These are phyloP conservation scores for Lentinula aciculospora DNA, from an alignment of 768 basidiomycete genomes.

Conservation along the genomic window DNA sequence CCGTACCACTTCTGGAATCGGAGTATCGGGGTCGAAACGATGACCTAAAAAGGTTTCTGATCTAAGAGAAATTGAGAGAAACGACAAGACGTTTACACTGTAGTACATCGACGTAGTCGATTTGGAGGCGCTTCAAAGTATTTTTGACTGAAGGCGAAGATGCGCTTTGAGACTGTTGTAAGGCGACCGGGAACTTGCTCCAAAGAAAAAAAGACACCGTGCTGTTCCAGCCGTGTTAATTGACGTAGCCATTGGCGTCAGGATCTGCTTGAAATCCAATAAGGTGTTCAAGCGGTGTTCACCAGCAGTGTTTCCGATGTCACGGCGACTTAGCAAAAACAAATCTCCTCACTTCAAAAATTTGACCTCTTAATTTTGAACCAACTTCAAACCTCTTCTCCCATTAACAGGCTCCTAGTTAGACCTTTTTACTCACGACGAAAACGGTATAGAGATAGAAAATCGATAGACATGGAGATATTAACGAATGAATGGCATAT, in stretches of 20 bases:
- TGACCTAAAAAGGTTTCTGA: slow-evolving; percentile 29
- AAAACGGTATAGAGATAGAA: not conserved
- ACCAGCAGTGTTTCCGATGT: not conserved
- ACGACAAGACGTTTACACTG: slow-evolving; percentile 49
- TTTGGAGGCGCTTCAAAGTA: slow-evolving; percentile 59
- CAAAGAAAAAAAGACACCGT: slow-evolving; percentile 29
- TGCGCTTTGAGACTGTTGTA: slow-evolving; percentile 40
- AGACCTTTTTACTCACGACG: too few species aligned
- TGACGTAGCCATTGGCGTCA: slow-evolving; percentile 46
- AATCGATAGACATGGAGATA: not conserved
- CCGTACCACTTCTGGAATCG: slow-evolving; percentile 49
- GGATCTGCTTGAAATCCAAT: slow-evolving; percentile 7
- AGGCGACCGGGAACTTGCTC: not conserved
- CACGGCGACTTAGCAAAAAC: too few species aligned
- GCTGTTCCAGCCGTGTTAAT: slow-evolving; percentile 41
- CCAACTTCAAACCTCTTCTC: too few species aligned
- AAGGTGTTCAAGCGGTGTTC: too few species aligned
- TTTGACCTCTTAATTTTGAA: too few species aligned
- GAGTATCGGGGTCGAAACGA: slow-evolving; percentile 51
- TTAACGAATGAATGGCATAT: not conserved
- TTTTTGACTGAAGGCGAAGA: slow-evolving; percentile 65
- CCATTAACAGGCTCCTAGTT: too few species aligned
- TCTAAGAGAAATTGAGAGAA: not conserved
- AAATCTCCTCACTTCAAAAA: too few species aligned
- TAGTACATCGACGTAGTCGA: slow-evolving; percentile 73